Evolutionary conservation across 2,329 filamentous ascomycete species (phyloP), one percentile per base, ranked within the genome.

Genomic region (Claviceps purpurea): DNA sequence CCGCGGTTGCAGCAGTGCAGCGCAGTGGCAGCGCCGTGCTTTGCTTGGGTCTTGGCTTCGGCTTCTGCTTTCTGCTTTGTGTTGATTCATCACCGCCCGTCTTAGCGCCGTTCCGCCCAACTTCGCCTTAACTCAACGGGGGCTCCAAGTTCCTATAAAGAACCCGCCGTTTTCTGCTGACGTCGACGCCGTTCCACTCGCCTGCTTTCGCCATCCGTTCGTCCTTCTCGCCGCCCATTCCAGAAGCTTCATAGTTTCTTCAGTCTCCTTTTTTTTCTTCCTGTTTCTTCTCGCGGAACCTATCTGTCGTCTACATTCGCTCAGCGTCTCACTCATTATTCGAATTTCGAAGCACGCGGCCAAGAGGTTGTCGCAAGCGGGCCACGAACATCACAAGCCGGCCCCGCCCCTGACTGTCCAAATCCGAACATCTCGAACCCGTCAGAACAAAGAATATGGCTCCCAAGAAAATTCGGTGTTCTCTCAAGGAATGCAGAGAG

Each of bases 401-500:
- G 2, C 26, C 26, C 20, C 26, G 38, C 30, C 10, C 30, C 30
- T 34, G 30, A 34, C 30, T 4, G 30, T 34, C 10, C 10, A 4
- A 4, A 34, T 34, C 3, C 30, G 30, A 34, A 34, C 30, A 34
- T 11, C 10, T 34, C 30, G 30, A 34, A 34, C 2, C 11, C 14
- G 20, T 5, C 14, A 14, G 14, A 44, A 26, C 11, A 44, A 44
- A 24, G 70, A 51, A 58, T 59, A 84, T 82, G 79, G 79, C 84
- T 57, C 77, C 82, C 56, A 87, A 85, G 73, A 89, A 87, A 77
- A 82, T 85, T 60, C 84, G 87, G 61, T 97, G 93, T 76, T 85
- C 78, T 58, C 89, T 87, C 74, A 90, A 91, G 71, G 84, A 89
- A 60, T 97, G 93, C 81, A 88, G 82, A 66, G 84, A 89, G 61